Conservation (phyloP, 2,329 filamentous ascomycete species). For the Clarireedia paspali region DNA sequence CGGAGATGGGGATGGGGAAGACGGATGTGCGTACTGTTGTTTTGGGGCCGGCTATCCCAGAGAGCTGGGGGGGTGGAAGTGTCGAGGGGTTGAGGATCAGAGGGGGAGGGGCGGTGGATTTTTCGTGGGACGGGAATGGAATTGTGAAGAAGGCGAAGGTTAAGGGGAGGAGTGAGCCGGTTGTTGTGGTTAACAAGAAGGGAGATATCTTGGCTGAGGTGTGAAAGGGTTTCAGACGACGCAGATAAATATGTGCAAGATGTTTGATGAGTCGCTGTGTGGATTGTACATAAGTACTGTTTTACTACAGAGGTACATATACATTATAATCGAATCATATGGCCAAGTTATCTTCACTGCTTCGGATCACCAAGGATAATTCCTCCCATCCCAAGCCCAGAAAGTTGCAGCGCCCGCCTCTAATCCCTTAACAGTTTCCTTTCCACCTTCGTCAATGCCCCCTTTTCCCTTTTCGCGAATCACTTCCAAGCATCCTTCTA, state of each 20-base stretch:
- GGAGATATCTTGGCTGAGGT: neutral
- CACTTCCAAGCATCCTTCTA: neutral
- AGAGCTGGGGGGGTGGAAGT: constrained; percentile 36
- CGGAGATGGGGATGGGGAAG: constrained; percentile 19
- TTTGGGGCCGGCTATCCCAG: constrained; percentile 41
- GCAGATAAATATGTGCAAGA: no score
- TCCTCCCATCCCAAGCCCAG: neutral
- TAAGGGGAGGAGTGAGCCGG: neutral
- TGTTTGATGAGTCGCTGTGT: neutral
- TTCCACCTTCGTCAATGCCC: neutral
- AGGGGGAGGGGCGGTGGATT: constrained; percentile 37
- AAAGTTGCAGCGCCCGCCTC: neutral
- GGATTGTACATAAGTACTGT: neutral
- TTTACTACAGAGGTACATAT: neutral
- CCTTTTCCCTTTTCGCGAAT: neutral
- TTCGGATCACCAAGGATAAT: neutral
- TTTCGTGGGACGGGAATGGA: constrained; percentile 33
- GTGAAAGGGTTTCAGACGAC: neutral
- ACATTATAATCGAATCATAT: neutral
- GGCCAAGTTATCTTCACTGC: neutral
- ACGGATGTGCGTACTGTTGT: constrained; percentile 29
- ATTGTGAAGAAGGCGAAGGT: neutral
- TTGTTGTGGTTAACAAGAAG: neutral
- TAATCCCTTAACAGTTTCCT: neutral
- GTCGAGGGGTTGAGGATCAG: constrained; percentile 38